Evolutionary conservation across 2,329 filamentous ascomycete genomes (phyloP), one percentile per base, ranked within the genome.

Genomic region (Cercospora brassicicola): DNA sequence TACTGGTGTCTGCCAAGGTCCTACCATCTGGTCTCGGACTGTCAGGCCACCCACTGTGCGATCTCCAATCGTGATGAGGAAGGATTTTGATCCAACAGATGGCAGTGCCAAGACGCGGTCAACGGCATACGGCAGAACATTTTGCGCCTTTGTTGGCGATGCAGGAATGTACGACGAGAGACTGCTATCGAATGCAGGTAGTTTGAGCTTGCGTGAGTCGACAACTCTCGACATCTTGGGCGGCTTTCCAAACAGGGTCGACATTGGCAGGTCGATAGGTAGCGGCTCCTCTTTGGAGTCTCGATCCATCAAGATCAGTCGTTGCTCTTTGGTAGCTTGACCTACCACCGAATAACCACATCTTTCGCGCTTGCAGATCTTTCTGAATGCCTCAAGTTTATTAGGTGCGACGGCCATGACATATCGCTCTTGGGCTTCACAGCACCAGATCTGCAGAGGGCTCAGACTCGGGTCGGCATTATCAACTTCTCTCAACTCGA

Each of bases 391-490:
- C 75, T 94, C 93, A 76, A 98, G 87, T 63, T 89, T 86, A 20
- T 95, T 90, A 62, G 88, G 87, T 69, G 94, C 93, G 70, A 99
- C 89, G 8, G 96, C 89, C 75, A 99, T 84, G 7, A 99, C 95
- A 76, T 99, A 99, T 78, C 95, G 87, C 81, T 99, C 95, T 78
- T 99, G 95, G 0, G 95, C 93, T 79, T 98, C 94, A 75, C 94
- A 96, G 80, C 95, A 97, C 94, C 94, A 98, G 57, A 99, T 97
- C 78, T 98, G 92, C 67, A 99, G 87, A 20, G 95, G 95, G 76
- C 92, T 97, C 91, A 99, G 94, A 77, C 92, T 91, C 71, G 86
- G 88, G 80, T 98, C 95, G 2, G 92, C 91, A 78, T 88, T 97
- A 78, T 97, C 93, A 42, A 99, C 86, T 76, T 98, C 92, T 71